Evolutionary conservation across 2,329 filamentous ascomycete genomes (phyloP), one percentile per base, ranked within the genome.

Genomic region (Myriosclerotinia curreyana): DNA sequence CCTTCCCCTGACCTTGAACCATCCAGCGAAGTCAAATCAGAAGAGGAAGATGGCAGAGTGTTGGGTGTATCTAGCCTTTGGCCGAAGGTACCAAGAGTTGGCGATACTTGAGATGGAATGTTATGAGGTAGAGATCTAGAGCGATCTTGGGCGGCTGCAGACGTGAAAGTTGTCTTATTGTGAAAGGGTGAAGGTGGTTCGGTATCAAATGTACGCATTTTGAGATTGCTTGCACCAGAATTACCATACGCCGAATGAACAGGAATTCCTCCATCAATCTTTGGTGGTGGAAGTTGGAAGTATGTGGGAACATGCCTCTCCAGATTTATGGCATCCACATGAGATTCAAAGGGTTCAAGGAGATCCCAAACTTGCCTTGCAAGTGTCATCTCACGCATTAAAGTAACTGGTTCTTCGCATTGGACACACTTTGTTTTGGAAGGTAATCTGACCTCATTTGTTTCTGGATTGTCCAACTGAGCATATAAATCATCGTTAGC

Each of bases 311-410:
- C 62, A 65, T 79, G 77, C 42, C 76, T 66, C 66, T 78, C 76
- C 9, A 77, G 72, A 59, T 75, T 75, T 53, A 77, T 73, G 1
- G 76, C 74, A 61, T 77, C 76, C 2, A 75, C 72, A 64, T 77
- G 75, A 4, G 74, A 71, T 49, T 77, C 74, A 22, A 78, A 69
- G 0, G 75, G 73, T 44, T 74, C 75, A 1, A 79, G 67, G 8
- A 75, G 66, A 46, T 76, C 76, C 76, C 76, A 79, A 6, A 73
- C 72, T 36, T 74, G 71, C 64, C 75, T 73, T 9, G 71, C 73
- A 5, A 77, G 61, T 8, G 72, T 67, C n/a, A 78, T 69, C 61
- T 79, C 77, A 12, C 76, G 75, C 50, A 76, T 73, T 28, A 76
- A 69, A 11, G 73, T 77, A 31, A 77, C 70, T 31, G 49, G 17